phyloP scores from a whole-genome alignment of 2,329 filamentous ascomycete species.

The Coniochaeta ligniaria region DNA sequence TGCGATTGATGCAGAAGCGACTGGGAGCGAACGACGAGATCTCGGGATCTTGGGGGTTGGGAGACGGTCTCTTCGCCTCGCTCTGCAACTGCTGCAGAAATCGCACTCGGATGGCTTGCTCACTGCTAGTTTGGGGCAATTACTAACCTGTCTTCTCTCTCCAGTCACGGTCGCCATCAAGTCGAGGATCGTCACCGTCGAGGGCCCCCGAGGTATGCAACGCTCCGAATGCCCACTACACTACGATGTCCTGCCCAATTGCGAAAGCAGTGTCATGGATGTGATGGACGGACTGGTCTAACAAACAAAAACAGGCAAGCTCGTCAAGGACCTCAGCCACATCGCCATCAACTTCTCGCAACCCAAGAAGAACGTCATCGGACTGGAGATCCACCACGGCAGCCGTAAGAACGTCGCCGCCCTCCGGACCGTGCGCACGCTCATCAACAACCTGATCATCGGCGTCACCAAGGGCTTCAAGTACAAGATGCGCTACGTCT shows the following conservation, averaged over 20 bases:
- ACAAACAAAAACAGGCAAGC: conserved; percentile 62
- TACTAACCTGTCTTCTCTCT: conserved; percentile 22
- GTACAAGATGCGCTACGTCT: conserved; percentile 99
- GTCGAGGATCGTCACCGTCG: conserved; percentile 91
- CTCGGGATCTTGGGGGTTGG: not conserved
- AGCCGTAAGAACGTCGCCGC: conserved; percentile 95
- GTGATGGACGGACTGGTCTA: conserved; percentile 12
- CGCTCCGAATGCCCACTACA: not conserved
- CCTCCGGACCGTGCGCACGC: conserved; percentile 92
- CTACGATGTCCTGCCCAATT: not conserved
- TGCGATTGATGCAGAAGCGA: conserved; percentile 1
- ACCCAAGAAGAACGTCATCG: conserved; percentile 79
- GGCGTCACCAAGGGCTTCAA: conserved; percentile 99
- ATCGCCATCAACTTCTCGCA: conserved; percentile 92
- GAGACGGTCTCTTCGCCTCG: not conserved
- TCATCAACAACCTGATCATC: conserved; percentile 98
- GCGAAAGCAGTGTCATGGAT: not conserved
- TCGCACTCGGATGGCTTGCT: not conserved
- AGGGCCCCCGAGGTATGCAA: conserved; percentile 79
- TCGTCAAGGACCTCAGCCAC: conserved; percentile 94
- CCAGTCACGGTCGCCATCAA: conserved; percentile 98
- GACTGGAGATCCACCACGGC: conserved; percentile 98
- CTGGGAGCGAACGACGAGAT: conserved; percentile 5
- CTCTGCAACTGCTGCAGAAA: not conserved
- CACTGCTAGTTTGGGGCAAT: conserved; percentile 1